These are phyloP conservation scores for Pisolithus sp. DNA, from an alignment of 768 basidiomycete genomes.

Conservation along the genomic window DNA sequence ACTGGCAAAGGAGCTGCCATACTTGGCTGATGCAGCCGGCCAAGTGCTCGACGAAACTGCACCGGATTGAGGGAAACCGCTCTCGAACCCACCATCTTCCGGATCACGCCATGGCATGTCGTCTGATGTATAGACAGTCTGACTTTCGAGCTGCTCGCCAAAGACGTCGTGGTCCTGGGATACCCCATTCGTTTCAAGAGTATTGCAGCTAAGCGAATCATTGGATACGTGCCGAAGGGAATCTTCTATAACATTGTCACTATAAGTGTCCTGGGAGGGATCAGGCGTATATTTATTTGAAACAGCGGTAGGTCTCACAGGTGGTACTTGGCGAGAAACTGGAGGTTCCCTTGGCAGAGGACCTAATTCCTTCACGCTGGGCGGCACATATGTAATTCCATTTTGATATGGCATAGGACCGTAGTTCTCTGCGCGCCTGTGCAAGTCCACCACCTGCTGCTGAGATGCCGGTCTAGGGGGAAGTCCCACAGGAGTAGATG, in stretches of 20 bases:
- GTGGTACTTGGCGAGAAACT: neutral
- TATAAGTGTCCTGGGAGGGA: neutral
- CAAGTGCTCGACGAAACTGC: neutral
- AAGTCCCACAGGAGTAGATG: neutral
- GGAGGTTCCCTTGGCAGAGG: neutral
- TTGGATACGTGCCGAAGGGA: neutral
- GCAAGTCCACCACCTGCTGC: neutral
- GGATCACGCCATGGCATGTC: constrained; percentile 13
- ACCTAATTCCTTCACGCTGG: neutral
- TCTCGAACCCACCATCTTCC: constrained; percentile 3
- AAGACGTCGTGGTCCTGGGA: neutral
- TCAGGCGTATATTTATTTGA: neutral
- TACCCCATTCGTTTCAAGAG: neutral
- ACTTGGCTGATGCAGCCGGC: neutral
- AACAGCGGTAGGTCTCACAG: neutral
- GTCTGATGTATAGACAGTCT: constrained; percentile 6
- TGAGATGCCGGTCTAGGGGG: constrained; percentile 1
- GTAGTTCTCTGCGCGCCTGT: neutral
- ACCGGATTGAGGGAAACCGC: neutral
- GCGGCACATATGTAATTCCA: neutral
- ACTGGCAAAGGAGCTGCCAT: neutral
- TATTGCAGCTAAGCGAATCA: neutral
- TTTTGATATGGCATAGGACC: neutral
- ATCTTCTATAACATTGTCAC: neutral
- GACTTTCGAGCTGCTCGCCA: neutral